Evolutionary conservation across 352 stramenopile species (phyloP), one percentile per base, ranked within the genome.

Genomic region (Hyaloperonospora arabidopsidis): DNA sequence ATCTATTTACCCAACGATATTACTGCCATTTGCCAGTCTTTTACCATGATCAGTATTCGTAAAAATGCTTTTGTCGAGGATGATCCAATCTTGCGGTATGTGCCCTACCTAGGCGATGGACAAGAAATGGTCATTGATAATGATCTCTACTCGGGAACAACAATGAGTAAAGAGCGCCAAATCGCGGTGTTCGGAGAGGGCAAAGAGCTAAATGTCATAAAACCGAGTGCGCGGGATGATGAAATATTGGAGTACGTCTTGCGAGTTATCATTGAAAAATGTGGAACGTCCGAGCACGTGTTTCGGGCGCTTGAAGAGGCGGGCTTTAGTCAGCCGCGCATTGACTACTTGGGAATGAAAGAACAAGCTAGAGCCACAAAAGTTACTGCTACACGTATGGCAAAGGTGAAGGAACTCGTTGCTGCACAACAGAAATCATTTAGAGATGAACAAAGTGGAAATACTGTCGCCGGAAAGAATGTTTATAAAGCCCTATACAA

Each of bases 31-130:
- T 61, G 74, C 32, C 74, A 66, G 15, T 77, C 76, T 6, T 84
- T 78, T 45, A 67, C 79, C n/a, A 84, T 77, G 62, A 76, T 88
- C 41, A 74, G 77, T 6, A 62, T 95, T 11, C 76, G 76, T 22
- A 89, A 78, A 19, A 89, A 87, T 44, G 66, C 81, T 28, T 76
- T 73, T 38, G 76, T 86, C 0, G 81, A 91, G 12, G 87, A 96
- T 61, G 81, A 96, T 48, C 70, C 78, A 4, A 74, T 93, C 29
- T 63, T 97, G 47, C 74, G 81, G 12, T 91, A 93, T 51, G 73
- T 96, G 8, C 89, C 89, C 2, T 96, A 96, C 59, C 78, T 97
- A 57, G 87, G 87, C 15, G 87, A 97, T 15, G 66, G 76, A 19
- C 60, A 66, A 4, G 61, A 53, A 2, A 52, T 89, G 51, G 62